Evolutionary conservation across 306 rosid species (phyloP), one percentile per base, ranked within the genome.

Genomic region (Neltuma alba): DNA sequence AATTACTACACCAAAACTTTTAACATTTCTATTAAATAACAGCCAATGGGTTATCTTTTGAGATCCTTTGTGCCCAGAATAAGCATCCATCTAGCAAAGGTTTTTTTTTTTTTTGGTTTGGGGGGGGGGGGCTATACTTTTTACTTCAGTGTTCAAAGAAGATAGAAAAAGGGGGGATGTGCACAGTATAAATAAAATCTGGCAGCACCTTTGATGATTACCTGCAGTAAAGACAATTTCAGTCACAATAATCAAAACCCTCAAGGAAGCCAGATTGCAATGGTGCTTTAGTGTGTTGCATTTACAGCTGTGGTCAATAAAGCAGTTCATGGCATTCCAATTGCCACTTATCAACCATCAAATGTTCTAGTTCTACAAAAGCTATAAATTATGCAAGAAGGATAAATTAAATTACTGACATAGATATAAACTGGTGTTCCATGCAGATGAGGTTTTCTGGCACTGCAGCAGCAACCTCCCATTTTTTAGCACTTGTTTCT

Each of bases 391-490:
- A 87, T 67, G 65, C 27, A 62, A 73, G 69, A 67, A 70, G 78
- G 84, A 66, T 25, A 71, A 57, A 58, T 64, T 25, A 71, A 57
- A 58, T 64, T 77, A 76, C 97, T 72, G 68, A 93, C 98, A 88
- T 93, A 93, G 82, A 84, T 88, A 85, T 87, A 93, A 64, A 91
- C 86, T 27, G 94, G 91, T 72, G 97, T 85, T 79, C 97, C 94
- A 62, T 84, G 89, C 79, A 87, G 75, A 77, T 84, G 93, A 84
- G 90, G 85, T 86, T 91, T 93, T 86, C 97, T 86, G 38, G 94
- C 86, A 76, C 94, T 89, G 88, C 94, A 87, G 84, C 98, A 93
- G 82, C 98, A 93, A 69, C 94, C 92, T 78, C 98, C 97, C 98
- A 93, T 93, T 86, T 81, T 80, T 75, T 30, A 36, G 72, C 76